Evolutionary conservation across 371 early-diverging fungal genomes (phyloP), one percentile per base, ranked within the genome.

Genomic region (Dinochytrium kinnereticum): DNA sequence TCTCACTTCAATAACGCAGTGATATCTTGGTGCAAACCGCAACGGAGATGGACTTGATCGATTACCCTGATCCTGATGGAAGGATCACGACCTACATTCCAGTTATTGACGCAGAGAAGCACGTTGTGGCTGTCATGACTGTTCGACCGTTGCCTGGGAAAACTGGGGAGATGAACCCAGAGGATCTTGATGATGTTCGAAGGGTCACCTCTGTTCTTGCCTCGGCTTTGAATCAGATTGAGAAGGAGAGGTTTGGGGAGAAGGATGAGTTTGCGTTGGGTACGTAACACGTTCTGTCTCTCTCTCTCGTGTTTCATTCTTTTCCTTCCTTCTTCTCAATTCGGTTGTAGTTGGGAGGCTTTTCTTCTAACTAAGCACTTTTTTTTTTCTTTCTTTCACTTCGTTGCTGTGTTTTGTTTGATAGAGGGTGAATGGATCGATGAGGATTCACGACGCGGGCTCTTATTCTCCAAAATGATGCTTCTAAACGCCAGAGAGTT

Each of bases 381-480:
- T n/a, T n/a, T n/a, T n/a, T n/a, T n/a, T n/a, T n/a, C n/a, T n/a
- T n/a, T n/a, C n/a, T n/a, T n/a, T n/a, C n/a, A n/a, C n/a, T n/a
- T n/a, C n/a, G n/a, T n/a, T n/a, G n/a, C n/a, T n/a, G n/a, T 30
- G 57, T 15, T 57, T 7, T 15, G 57, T 30, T 5, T 39, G 33
- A 7, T 57, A 80, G 85, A 78, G 34, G 82, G 78, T 31, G 84
- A 84, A 68, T 30, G 53, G 3, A 79, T 85, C 44, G 86, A 85
- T 72, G 80, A 82, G 34, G 72, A 73, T 19, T 64, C 86, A 0
- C 57, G 81, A 0, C 69, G 78, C 30, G 71, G 73, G 34, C 17
- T 88, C n/a, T 65, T 86, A 5, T 87, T 88, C 76, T 76, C 82
- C 15, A 84, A 81, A 59, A 77, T 86, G 61, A 78, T 86, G 82